A percentile compares a stretch with the other conserved stretches of the same genome.
phyloP scores from a whole-genome alignment of 805 yeast genomes.

The Ogataea zsoltii region DNA sequence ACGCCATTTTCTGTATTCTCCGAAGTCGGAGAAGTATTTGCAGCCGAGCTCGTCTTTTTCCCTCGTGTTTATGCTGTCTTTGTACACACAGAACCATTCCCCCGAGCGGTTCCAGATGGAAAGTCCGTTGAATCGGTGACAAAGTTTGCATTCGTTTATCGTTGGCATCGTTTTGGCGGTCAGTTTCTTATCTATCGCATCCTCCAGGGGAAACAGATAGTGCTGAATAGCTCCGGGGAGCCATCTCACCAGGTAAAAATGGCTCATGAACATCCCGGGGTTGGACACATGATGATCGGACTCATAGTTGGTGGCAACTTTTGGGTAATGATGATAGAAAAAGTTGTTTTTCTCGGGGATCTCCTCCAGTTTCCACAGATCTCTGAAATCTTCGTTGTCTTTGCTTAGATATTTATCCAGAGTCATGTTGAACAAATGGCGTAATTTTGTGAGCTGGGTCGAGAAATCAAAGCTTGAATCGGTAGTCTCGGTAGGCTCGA shows the following conservation, averaged over 20 bases:
- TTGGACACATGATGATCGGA: slow-evolving; percentile 33
- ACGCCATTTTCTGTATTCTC: slow-evolving; percentile 29
- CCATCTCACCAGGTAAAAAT: slow-evolving; percentile 37
- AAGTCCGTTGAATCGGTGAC: slow-evolving; percentile 28
- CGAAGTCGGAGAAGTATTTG: slow-evolving; percentile 25
- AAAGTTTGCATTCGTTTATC: slow-evolving; percentile 31
- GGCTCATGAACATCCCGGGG: slow-evolving; percentile 29
- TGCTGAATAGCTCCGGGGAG: slow-evolving; percentile 29
- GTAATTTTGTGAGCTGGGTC: slow-evolving; percentile 6
- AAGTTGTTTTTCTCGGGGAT: slow-evolving; percentile 30
- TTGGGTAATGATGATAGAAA: slow-evolving; percentile 36
- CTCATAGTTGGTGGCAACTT: slow-evolving; percentile 34
- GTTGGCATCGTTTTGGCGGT: slow-evolving; percentile 35
- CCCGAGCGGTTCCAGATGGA: slow-evolving; percentile 32
- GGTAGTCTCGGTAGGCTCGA: slow-evolving; percentile 11
- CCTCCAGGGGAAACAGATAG: slow-evolving; percentile 32
- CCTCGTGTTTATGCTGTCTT: slow-evolving; percentile 4
- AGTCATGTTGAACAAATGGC: slow-evolving; percentile 12
- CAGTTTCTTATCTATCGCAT: slow-evolving; percentile 23
- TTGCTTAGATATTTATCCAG: slow-evolving; percentile 25
- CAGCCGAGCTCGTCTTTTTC: slow-evolving; percentile 25
- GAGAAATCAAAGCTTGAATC: background rate
- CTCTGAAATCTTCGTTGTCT: slow-evolving; percentile 30
- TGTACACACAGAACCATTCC: slow-evolving; percentile 33
- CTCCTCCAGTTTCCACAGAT: slow-evolving; percentile 30